These are phyloP conservation scores for Microsporum canis DNA, from an alignment of 2,329 filamentous ascomycete species.

Conservation along the genomic window DNA sequence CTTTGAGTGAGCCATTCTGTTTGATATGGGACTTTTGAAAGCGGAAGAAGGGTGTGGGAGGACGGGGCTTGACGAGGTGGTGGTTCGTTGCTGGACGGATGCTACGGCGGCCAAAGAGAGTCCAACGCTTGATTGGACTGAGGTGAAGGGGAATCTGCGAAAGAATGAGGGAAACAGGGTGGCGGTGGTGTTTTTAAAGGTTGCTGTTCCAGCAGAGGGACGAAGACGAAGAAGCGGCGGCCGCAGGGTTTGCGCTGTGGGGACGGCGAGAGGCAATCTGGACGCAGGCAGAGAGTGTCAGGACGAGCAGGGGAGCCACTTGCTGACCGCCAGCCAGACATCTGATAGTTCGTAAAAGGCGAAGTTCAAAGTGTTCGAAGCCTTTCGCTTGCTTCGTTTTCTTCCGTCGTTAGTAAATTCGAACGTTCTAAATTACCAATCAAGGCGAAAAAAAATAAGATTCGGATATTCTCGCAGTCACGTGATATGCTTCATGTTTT, in stretches of 20 bases:
- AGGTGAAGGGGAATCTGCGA: slow-evolving; percentile 48
- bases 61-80: slow-evolving; percentile 27
- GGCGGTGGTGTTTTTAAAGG: slow-evolving; percentile 40
- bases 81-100: slow-evolving; percentile 51
- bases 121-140: slow-evolving; percentile 61
- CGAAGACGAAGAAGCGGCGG: not conserved
- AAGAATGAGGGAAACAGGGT: slow-evolving; percentile 88
- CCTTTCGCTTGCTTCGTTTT: too few species aligned
- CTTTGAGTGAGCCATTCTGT: slow-evolving; percentile 75
- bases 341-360: not conserved
- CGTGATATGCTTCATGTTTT: not conserved
- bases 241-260: slow-evolving; percentile 1
- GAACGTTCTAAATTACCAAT: slow-evolving; percentile 4
- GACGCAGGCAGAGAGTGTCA: not conserved
- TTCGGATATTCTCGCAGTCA: not conserved
- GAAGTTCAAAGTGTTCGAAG: not conserved
- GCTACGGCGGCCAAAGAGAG: slow-evolving; percentile 63
- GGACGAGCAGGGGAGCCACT: not conserved
- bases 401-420: not conserved
- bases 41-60: slow-evolving; percentile 27
- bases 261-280: not conserved
- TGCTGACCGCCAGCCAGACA: not conserved
- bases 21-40: slow-evolving; percentile 19
- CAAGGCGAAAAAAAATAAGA: not conserved
- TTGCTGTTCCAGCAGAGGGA: not conserved